phyloP scores from a whole-genome alignment of 2,329 filamentous ascomycete genomes.

The Curvularia spicifera region DNA sequence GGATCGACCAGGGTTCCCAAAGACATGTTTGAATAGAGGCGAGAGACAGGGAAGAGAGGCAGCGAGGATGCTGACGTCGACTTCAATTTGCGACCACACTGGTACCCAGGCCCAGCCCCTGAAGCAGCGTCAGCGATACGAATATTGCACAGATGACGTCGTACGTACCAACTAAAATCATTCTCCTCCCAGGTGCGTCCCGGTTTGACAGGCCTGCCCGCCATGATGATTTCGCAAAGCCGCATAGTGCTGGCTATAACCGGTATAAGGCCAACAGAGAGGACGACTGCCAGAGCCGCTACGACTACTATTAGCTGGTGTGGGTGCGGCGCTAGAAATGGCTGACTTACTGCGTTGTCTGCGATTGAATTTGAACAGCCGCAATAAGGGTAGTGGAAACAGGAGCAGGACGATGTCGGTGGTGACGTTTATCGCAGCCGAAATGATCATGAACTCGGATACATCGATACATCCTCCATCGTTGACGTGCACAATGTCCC shows the following conservation, averaged over 20 bases:
- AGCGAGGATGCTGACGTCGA: constrained; percentile 38
- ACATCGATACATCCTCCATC: constrained; percentile 29
- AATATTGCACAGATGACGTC: neutral
- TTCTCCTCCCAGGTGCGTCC: constrained; percentile 26
- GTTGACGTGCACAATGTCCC: constrained; percentile 25
- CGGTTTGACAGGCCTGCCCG: constrained; percentile 14
- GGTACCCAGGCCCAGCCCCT: constrained; percentile 35
- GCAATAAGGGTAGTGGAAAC: constrained; percentile 34
- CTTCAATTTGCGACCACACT: constrained; percentile 43
- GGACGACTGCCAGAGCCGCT: constrained; percentile 36
- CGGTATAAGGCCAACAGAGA: constrained; percentile 38
- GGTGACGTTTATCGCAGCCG: constrained; percentile 34
- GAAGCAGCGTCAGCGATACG: constrained; percentile 18
- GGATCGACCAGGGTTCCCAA: constrained; percentile 6
- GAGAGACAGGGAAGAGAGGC: constrained; percentile 37
- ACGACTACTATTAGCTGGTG: neutral
- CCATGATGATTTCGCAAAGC: constrained; percentile 34
- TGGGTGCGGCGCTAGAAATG: too few species aligned
- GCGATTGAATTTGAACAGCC: constrained; percentile 33
- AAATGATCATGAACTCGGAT: constrained; percentile 28
- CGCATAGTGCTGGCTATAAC: constrained; percentile 38
- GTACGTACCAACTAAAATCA: constrained; percentile 32
- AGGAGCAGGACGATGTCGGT: constrained; percentile 33
- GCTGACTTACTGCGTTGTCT: constrained; percentile 32
- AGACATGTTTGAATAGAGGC: constrained; percentile 31